Evolutionary conservation across 805 yeast genomes (phyloP), one percentile per base, ranked within the genome.

Genomic region (Candida boleticola): DNA sequence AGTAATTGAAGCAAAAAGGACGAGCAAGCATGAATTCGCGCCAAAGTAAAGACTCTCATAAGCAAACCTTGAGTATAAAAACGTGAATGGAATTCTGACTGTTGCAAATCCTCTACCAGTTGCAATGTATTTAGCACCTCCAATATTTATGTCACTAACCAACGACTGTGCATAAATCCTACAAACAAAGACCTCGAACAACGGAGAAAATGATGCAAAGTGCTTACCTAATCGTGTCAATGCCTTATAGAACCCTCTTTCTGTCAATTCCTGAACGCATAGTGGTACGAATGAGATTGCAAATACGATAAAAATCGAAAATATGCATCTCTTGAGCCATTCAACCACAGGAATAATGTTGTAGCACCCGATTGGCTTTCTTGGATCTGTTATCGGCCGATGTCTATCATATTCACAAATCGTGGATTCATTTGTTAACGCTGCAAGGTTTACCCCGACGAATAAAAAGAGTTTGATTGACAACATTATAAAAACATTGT

Each of bases 81-180:
- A 82, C 14, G 88, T 75, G 66, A 85, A 85, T 51, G 87, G 85
- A 51, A 82, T 81, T 71, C 93, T 79, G 16, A 85, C 78, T 37
- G 90, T 85, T 35, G 92, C 92, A 60, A 85, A 85, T 53, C 93
- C 90, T 73, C 95, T 77, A 61, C 93, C 93, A 14, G 93, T 85
- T 32, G 90, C 80, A 57, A 85, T 83, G 68, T 85, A 85, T 68
- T 88, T 81, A 48, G 95, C 95, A 63, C 93, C 93, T 64, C 95
- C 95, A 50, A 85, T 79, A 39, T 84, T 73, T 63, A 85, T 73
- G 68, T 85, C 90, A 56, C 80, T 81, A 43, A 77, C 66, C 53
- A 85, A 66, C 10, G 93, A 79, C 32, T 84, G 74, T 31, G 92
- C 80, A 63, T 85, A 85, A 49, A 85, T 79, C 64, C 83, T 87